Conservation (phyloP, 805 yeast species). For the Lachancea meyersii region DNA sequence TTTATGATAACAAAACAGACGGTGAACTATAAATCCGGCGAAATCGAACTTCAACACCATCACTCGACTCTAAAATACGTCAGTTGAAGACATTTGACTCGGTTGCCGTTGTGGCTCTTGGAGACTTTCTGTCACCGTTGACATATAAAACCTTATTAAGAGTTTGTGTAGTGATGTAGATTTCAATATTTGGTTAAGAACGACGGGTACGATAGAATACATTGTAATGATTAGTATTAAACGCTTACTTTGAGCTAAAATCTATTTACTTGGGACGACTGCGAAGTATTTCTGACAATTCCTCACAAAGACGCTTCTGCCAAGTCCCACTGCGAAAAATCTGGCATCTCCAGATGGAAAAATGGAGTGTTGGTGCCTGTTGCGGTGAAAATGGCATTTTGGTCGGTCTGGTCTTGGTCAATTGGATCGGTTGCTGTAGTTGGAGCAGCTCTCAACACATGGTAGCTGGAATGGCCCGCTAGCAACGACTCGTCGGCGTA, state of each 20-base stretch:
- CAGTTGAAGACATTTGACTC: too few species aligned
- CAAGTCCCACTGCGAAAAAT: conserved; percentile 29
- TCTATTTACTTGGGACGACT: too few species aligned
- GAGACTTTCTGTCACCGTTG: too few species aligned
- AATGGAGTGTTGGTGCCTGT: conserved; percentile 25
- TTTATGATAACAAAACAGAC: too few species aligned
- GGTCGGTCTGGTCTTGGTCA: neutral
- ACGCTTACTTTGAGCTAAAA: too few species aligned
- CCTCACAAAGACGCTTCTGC: neutral
- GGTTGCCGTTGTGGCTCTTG: too few species aligned
- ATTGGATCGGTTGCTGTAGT: neutral
- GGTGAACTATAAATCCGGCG: too few species aligned
- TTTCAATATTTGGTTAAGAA: neutral
- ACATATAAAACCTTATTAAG: too few species aligned
- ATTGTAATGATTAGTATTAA: neutral
- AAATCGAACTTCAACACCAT: too few species aligned
- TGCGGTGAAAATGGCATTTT: neutral
- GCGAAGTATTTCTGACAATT: too few species aligned
- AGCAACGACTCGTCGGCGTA: conserved; percentile 30
- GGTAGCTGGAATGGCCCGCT: conserved; percentile 31
- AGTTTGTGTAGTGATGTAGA: neutral
- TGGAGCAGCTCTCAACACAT: conserved; percentile 13
- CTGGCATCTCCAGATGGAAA: conserved; percentile 34
- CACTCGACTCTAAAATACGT: too few species aligned
- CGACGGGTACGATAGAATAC: neutral